These are phyloP conservation scores for Penicillium manginii DNA, from an alignment of 495 filamentous ascomycete species.

Conservation along the genomic window DNA sequence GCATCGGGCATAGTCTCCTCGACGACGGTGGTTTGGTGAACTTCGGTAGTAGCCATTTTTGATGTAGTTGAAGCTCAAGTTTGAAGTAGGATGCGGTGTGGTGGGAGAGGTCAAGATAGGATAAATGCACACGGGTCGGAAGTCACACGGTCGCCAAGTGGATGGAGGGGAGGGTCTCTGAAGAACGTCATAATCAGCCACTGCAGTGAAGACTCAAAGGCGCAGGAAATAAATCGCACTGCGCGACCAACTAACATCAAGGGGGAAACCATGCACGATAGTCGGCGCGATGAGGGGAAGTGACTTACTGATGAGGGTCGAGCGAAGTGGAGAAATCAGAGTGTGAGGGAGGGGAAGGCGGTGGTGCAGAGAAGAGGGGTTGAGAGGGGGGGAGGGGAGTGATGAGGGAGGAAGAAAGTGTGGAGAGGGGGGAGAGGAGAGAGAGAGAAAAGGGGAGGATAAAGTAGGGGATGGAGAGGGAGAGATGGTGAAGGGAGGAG, in stretches of 20 bases:
- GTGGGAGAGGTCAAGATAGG: constrained; percentile 15
- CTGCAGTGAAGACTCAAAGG: neutral
- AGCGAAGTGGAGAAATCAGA: constrained; percentile 35
- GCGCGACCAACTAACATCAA: constrained; percentile 1
- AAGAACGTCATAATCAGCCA: constrained; percentile 14
- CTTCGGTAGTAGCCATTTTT: constrained; percentile 53
- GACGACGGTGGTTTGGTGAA: constrained; percentile 46
- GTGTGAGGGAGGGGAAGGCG: constrained; percentile 22
- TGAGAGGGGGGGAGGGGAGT: constrained; percentile 24
- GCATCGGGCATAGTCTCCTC: constrained; percentile 55
- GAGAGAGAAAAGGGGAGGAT: constrained; percentile 21
- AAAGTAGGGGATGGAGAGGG: constrained; percentile 21
- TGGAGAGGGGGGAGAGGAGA: constrained; percentile 22
- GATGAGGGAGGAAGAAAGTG: constrained; percentile 23
- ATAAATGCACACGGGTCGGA: constrained; percentile 13
- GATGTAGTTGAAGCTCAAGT: constrained; percentile 10
- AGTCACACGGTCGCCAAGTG: constrained; percentile 28
- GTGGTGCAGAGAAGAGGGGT: neutral
- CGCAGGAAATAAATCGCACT: constrained; percentile 5
- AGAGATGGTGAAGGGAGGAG: constrained; percentile 18
- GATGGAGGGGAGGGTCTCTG: constrained; percentile 23
- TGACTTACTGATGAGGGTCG: constrained; percentile 28
- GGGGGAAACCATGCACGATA: neutral
- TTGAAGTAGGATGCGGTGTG: constrained; percentile 7
- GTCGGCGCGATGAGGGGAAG: neutral